Evolutionary conservation across 495 filamentous ascomycete genomes (phyloP).

Genomic region (Xylaria castorea): DNA sequence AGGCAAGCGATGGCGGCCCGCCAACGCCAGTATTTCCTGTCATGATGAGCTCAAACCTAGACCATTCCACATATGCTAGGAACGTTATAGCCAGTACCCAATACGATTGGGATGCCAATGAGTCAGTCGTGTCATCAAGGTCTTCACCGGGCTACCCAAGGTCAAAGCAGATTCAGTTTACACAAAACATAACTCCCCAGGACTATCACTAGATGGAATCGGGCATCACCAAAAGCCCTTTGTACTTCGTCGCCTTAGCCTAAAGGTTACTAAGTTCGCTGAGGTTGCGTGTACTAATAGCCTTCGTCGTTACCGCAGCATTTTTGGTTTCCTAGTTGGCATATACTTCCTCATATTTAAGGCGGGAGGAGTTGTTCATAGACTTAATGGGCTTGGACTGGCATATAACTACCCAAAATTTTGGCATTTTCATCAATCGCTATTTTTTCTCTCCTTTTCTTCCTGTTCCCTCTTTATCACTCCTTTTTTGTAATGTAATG

Average conservation of each 20-base stretch:
- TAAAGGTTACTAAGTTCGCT: conserved; percentile 23
- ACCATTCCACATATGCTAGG: conserved; percentile 42
- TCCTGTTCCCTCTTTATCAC: not conserved
- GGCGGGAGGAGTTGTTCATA: conserved; percentile 21
- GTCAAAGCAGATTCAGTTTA: conserved; percentile 57
- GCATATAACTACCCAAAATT: conserved; percentile 15
- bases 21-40: conserved; percentile 51
- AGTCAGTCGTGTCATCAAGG: conserved; percentile 47
- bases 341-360: conserved; percentile 15
- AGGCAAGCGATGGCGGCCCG: conserved; percentile 44
- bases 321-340: conserved; percentile 24
- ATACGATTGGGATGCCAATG: conserved; percentile 52
- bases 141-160: conserved; percentile 49
- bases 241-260: not conserved
- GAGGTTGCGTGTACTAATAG: conserved; percentile 36
- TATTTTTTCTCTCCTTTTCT: not conserved
- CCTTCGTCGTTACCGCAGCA: conserved; percentile 27
- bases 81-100: conserved; percentile 43
- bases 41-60: conserved; percentile 43
- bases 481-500: conserved; percentile 42
- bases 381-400: conserved; percentile 2
- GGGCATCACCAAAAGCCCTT: not conserved
- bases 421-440: conserved; percentile 9
- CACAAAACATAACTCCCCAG: conserved; percentile 56
- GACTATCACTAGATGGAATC: conserved; percentile 41